Base-by-base conservation (phyloP, 1,139 yeast genomes). In the Geotrichum carabidarum region DNA sequence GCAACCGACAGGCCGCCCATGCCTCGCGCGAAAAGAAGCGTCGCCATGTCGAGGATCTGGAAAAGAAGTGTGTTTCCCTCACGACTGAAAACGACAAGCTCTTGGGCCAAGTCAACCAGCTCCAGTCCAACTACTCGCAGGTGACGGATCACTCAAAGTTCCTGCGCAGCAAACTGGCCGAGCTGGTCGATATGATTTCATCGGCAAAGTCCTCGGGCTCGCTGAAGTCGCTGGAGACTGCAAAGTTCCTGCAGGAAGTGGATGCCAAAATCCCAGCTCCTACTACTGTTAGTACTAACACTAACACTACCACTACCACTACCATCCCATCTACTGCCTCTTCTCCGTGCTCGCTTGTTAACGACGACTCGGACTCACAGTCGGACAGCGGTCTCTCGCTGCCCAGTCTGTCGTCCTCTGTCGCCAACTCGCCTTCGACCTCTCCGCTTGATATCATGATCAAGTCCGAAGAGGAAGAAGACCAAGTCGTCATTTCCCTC, bases 1-100 rank as follows among this genome's bases (percentile, higher is more conserved):
- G 99, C 68, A 93, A 93, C 71, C 82, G 99, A 66, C 86, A 93
- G 68, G 98, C 99, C 27, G 99, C 99, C 48, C 98, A 93, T 69
- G 96, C 96, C 49, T 87, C 96, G 36, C 81, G 99, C 62, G 99
- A 93, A 69, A 91, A 91, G 81, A 93, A 93, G 80, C 81, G 98
- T 67, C 82, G 84, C 68, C 96, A 91, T 69, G 86, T 93, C 59
- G 96, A 90, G 70, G 83, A 82, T 62, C 78, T 93, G 63, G 98
- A 93, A 73, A 70, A 76, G 51, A 62, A 61, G 58, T 71, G 74
- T 57, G 63, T 62, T 14, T 57, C 53, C 11, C 62, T 72, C 51
- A 57, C 62, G 37, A 47, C 63, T 2, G 69, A 68, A 54, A 71
- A 69, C 56, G 62, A 57, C 17, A 57, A 56, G 37, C 65, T 72